These are phyloP conservation scores for Fragaria vesca DNA, from an alignment of 306 rosid genomes.

Conservation along the genomic window DNA sequence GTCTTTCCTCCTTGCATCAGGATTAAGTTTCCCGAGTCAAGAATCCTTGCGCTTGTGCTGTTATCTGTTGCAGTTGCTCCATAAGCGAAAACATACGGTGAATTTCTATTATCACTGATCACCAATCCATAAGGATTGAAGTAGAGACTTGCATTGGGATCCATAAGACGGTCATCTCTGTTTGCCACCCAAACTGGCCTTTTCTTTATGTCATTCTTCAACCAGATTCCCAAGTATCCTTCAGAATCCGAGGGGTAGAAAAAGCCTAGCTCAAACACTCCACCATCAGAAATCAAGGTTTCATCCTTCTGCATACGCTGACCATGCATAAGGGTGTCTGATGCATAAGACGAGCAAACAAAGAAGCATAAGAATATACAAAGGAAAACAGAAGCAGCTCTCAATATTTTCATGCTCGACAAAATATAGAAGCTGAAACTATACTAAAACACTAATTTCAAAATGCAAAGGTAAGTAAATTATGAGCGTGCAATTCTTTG, in stretches of 20 bases:
- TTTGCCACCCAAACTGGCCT: conserved; percentile 35
- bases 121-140: conserved; percentile 19
- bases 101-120: conserved; percentile 2
- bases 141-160: conserved; percentile 4
- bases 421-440: not conserved
- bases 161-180: conserved; percentile 7
- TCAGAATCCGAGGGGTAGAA: conserved; percentile 11
- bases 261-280: conserved; percentile 27
- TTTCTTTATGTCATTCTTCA: conserved; percentile 23
- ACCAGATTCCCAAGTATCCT: conserved; percentile 34
- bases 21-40: conserved; percentile 22
- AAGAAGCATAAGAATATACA: conserved; percentile 6
- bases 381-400: not conserved
- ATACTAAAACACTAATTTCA: not conserved
- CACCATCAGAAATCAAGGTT: conserved; percentile 25
- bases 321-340: conserved; percentile 17
- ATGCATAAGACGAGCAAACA: conserved; percentile 10
- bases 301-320: not conserved
- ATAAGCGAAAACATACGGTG: not conserved
- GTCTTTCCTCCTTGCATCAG: conserved; percentile 3
- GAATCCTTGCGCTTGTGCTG: conserved; percentile 7
- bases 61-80: not conserved
- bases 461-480: not conserved
- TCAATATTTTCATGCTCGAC: conserved; percentile 9
- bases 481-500: not conserved